Conservation (phyloP, 805 yeast genomes). For the Yamadazyma sp. region DNA sequence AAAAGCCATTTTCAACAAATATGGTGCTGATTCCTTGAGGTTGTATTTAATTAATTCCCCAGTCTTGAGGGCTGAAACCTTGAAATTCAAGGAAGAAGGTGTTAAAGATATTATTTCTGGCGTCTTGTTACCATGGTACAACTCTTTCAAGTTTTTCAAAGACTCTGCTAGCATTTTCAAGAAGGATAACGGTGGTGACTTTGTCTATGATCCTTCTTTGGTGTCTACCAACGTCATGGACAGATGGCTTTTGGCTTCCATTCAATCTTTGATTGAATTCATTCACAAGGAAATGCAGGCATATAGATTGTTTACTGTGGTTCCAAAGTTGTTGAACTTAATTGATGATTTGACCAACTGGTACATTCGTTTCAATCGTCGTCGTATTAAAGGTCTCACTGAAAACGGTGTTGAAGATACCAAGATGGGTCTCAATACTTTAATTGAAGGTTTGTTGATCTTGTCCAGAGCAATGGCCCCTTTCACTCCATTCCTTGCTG, state of each 20-base stretch:
- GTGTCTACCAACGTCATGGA: conserved; percentile 91
- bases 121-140: conserved; percentile 98
- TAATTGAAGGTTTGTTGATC: conserved; percentile 85
- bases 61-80: conserved; percentile 92
- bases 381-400: conserved; percentile 85
- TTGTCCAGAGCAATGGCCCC: conserved; percentile 98
- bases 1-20: conserved; percentile 69
- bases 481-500: conserved; percentile 95
- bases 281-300: conserved; percentile 88
- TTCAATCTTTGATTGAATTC: conserved; percentile 83
- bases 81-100: conserved; percentile 98
- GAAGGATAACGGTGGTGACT: conserved; percentile 70
- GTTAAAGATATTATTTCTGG: conserved; percentile 96
- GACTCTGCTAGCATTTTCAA: conserved; percentile 85
- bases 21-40: conserved; percentile 98
- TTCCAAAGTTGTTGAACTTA: conserved; percentile 83
- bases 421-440: conserved; percentile 80
- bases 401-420: conserved; percentile 85
- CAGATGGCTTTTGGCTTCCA: conserved; percentile 94
- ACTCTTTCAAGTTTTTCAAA: conserved; percentile 93
- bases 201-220: conserved; percentile 65
- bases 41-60: conserved; percentile 96
- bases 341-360: conserved; percentile 96
- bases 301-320: conserved; percentile 93
- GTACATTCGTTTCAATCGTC: conserved; percentile 98